Base-by-base conservation (phyloP, 331 rosid species). In the Pyracantha coccinea region DNA sequence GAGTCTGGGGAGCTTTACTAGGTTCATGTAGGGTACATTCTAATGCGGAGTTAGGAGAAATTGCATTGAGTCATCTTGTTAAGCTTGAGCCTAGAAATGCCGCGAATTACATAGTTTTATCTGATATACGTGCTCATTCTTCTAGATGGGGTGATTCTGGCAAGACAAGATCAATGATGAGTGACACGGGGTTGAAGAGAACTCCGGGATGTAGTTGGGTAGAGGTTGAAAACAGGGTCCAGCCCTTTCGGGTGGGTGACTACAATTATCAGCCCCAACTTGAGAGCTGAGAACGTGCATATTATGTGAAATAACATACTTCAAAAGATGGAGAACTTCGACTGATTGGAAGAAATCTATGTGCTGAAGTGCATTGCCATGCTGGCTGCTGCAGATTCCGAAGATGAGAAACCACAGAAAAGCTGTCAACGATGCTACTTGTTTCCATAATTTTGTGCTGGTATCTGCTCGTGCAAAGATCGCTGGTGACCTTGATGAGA, bases 1-100 rank as follows among this genome's bases (percentile, higher is more conserved):
- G 81, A 69, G 86, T 89, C 45, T 91, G 97, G 97, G 97, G 97
- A 20, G 93, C 94, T 25, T 87, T 91, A 33, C 59, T 91, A 65
- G 92, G 94, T 74, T 89, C 88, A 9, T 87, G 97, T 83, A 84
- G 80, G 80, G 76, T 85, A 77, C 87, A 91, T 83, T 91, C 88
- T 13, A 89, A 91, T 79, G 79, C 76, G 38, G 75, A 82, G 78
- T 75, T 89, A 29, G 92, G 89, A 71, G 90, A 91, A 83, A 65
- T 84, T 83, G 85, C 86, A 55, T 78, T 85, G 70, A 77, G 84
- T 75, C 86, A 85, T 65, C 97, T 91, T 71, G 85, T 75, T 65
- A 75, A 81, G 73, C 85, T 84, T 78, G 94, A 89, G 80, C 94
- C 94, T 19, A 75, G 77, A 82, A 89, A 91, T 38, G 82, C 90